A percentile compares a stretch with the other conserved stretches of the same genome.
phyloP scores from a whole-genome alignment of 2,329 filamentous ascomycete genomes.

The Xylaria sp. region DNA sequence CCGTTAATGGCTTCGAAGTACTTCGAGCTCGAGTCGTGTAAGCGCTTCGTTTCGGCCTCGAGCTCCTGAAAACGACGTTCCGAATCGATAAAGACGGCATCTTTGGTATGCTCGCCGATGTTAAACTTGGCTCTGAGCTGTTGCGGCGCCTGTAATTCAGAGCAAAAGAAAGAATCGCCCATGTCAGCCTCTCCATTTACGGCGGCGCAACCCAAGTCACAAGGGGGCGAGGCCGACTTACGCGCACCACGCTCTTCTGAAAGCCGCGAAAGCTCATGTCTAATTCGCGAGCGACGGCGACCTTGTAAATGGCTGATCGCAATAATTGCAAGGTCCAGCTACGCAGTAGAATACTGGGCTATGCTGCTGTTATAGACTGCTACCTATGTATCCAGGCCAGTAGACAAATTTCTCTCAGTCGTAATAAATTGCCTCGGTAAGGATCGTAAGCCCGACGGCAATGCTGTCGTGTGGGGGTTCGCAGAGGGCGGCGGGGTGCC shows the following conservation, averaged over 20 bases:
- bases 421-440: neutral
- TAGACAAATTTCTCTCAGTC: neutral
- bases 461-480: neutral
- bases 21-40: slow-evolving; percentile 90
- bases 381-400: neutral
- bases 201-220: slow-evolving; percentile 1
- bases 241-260: slow-evolving; percentile 80
- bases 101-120: slow-evolving; percentile 90
- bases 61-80: slow-evolving; percentile 91
- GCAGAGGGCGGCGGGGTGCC: neutral
- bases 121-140: slow-evolving; percentile 89
- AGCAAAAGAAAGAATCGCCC: neutral
- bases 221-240: slow-evolving; percentile 40
- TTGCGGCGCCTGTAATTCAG: slow-evolving; percentile 66
- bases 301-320: neutral
- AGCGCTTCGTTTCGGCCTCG: slow-evolving; percentile 90
- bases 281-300: slow-evolving; percentile 2
- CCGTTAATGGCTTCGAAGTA: slow-evolving; percentile 97
- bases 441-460: neutral
- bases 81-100: slow-evolving; percentile 89
- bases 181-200: slow-evolving; percentile 4
- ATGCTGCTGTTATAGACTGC: neutral
- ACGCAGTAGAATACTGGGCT: neutral
- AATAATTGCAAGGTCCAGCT: neutral
- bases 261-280: slow-evolving; percentile 96